phyloP scores from a whole-genome alignment of 1,139 yeast species.

The Candida sp. region DNA sequence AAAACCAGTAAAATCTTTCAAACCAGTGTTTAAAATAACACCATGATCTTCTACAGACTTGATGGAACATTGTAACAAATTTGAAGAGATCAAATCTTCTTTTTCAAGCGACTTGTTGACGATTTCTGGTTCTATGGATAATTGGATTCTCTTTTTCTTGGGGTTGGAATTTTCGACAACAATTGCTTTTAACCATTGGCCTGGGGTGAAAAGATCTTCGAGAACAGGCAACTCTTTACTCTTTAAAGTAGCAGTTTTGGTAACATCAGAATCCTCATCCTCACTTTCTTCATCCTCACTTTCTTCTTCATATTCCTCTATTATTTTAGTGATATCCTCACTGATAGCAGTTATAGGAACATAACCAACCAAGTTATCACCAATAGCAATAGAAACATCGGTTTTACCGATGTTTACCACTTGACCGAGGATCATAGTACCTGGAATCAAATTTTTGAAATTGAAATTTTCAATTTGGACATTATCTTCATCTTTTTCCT shows the following conservation, averaged over 20 bases:
- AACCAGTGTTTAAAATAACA: constrained; percentile 69
- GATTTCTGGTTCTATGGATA: constrained; percentile 71
- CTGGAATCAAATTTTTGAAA: constrained; percentile 62
- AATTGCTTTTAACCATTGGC: constrained; percentile 85
- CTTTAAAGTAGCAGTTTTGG: constrained; percentile 24
- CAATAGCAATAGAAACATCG: constrained; percentile 68
- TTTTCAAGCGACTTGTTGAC: constrained; percentile 61
- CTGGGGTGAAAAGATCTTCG: constrained; percentile 53
- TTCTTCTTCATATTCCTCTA: constrained; percentile 50
- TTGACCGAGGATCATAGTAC: constrained; percentile 76
- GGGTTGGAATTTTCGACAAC: constrained; percentile 49
- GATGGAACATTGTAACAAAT: constrained; percentile 72
- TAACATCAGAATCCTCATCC: constrained; percentile 28
- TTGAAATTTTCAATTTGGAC: constrained; percentile 57
- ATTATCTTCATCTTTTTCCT: constrained; percentile 21
- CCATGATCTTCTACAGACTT: constrained; percentile 92
- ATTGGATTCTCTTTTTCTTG: constrained; percentile 64
- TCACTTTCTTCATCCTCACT: constrained; percentile 44
- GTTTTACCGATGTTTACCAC: constrained; percentile 55
- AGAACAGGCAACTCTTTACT: constrained; percentile 53
- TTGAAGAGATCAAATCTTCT: constrained; percentile 64
- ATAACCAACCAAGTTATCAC: constrained; percentile 82
- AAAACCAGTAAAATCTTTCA: constrained; percentile 59
- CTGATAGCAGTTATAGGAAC: constrained; percentile 77
- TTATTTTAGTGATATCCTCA: constrained; percentile 50